Evolutionary conservation across 1,284 basidiomycete species (phyloP).

Genomic region (Moesziomyces parantarcticus): DNA sequence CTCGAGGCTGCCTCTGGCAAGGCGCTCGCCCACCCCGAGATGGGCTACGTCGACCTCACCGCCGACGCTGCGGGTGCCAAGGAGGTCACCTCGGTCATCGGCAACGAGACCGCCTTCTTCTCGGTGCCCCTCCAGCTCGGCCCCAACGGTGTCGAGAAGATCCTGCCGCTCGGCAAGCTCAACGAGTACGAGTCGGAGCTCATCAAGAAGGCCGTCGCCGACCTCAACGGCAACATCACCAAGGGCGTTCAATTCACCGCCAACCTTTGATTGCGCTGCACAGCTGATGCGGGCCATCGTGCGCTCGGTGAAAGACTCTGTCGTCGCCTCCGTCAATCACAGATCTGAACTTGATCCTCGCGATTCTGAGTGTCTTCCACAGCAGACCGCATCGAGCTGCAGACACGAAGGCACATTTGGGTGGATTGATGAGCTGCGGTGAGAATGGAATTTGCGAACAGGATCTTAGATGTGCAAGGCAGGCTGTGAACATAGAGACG

Average conservation of each 20-base stretch:
- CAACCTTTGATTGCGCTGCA: conserved; percentile 29
- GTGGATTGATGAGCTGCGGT: no score
- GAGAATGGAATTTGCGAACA: no score
- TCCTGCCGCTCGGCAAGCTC: conserved; percentile 71
- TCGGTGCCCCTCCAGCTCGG: conserved; percentile 64
- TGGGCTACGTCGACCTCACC: conserved; percentile 64
- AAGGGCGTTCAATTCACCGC: conserved; percentile 68
- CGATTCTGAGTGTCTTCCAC: no score
- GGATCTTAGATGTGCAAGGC: no score
- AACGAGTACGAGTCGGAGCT: conserved; percentile 71
- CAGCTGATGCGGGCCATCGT: no score
- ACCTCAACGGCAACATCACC: conserved; percentile 72
- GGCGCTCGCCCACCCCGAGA: conserved; percentile 52
- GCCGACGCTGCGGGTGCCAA: conserved; percentile 59
- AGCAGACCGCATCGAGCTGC: no score
- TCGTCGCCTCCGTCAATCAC: no score
- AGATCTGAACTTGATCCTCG: no score
- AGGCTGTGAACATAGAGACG: no score
- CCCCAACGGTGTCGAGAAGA: conserved; percentile 71
- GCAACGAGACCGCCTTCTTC: conserved; percentile 63
- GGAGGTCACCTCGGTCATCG: conserved; percentile 56
- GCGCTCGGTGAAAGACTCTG: no score
- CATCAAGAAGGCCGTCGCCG: conserved; percentile 71
- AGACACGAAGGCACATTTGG: no score
- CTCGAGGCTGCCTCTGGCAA: conserved; percentile 63